phyloP scores from a whole-genome alignment of 768 basidiomycete genomes.

The Tylopilus sp. region DNA sequence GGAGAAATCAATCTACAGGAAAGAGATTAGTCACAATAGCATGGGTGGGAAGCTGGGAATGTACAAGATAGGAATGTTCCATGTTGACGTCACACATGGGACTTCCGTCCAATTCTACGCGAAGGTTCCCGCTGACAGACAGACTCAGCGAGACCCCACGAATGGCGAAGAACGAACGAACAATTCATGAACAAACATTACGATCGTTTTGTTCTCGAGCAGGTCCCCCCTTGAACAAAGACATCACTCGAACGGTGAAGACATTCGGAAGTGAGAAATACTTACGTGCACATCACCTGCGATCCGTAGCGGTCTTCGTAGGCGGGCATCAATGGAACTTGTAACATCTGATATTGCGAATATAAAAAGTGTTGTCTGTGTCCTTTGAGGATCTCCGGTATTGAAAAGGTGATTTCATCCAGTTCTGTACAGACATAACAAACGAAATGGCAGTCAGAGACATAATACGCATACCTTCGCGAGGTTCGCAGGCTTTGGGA shows the following conservation, averaged over 20 bases:
- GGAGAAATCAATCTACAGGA: slow-evolving; percentile 79
- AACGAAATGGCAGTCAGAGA: neutral
- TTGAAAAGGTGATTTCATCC: slow-evolving; percentile 59
- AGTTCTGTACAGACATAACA: slow-evolving; percentile 41
- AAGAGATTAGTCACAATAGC: neutral
- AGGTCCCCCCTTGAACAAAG: slow-evolving; percentile 59
- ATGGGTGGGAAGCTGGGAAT: slow-evolving; percentile 4
- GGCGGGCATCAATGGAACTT: slow-evolving; percentile 72
- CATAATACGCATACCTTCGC: slow-evolving; percentile 53
- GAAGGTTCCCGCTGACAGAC: slow-evolving; percentile 73
- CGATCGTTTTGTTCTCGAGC: slow-evolving; percentile 69
- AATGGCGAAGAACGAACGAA: slow-evolving; percentile 38
- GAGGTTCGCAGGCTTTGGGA: slow-evolving; percentile 77
- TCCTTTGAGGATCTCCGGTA: slow-evolving; percentile 83
- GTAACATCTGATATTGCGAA: slow-evolving; percentile 71
- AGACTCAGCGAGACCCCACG: neutral
- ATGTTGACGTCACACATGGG: slow-evolving; percentile 68
- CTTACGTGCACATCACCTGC: slow-evolving; percentile 90
- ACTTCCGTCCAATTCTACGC: slow-evolving; percentile 75
- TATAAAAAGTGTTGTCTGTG: slow-evolving; percentile 86
- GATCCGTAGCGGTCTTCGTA: slow-evolving; percentile 72
- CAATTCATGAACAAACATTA: slow-evolving; percentile 96
- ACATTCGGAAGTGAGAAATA: neutral
- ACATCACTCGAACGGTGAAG: neutral
- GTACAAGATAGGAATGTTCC: slow-evolving; percentile 83